A percentile compares a stretch with the other conserved stretches of the same genome.
Conservation (phyloP, 2,329 filamentous ascomycete species). For the Colletotrichum truncatum region DNA sequence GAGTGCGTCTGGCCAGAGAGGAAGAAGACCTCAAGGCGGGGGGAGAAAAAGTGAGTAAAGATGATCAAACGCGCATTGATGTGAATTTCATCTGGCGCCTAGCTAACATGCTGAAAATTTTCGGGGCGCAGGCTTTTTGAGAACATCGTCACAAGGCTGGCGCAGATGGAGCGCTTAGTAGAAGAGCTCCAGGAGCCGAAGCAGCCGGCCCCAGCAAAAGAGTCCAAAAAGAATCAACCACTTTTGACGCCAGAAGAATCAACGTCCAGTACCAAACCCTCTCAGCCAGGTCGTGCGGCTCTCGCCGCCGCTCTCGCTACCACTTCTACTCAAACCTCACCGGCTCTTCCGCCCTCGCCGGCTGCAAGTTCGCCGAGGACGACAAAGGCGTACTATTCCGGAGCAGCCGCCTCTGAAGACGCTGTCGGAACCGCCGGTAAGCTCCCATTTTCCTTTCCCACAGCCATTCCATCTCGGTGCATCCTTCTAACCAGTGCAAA, state of each 20-base stretch:
- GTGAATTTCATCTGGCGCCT: too few species aligned
- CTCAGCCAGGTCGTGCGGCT: too few species aligned
- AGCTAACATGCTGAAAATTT: neutral
- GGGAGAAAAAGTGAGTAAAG: neutral
- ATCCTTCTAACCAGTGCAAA: neutral
- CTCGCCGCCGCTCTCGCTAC: too few species aligned
- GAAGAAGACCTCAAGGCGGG: neutral
- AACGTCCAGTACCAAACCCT: too few species aligned
- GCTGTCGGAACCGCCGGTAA: neutral
- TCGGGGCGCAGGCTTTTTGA: neutral
- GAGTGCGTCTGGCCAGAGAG: constrained; percentile 16
- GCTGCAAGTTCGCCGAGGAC: neutral
- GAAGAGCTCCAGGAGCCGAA: neutral
- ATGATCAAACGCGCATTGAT: too few species aligned
- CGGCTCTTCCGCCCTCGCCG: neutral
- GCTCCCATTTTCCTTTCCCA: neutral
- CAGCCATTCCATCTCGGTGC: too few species aligned
- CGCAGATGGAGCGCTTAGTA: constrained; percentile 8
- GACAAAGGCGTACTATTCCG: neutral
- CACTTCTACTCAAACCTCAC: neutral
- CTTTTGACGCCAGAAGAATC: too few species aligned
- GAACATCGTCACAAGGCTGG: constrained; percentile 4
- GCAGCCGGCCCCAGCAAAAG: too few species aligned
- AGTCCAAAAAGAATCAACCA: too few species aligned
- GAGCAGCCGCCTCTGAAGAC: constrained; percentile 11